Percentiles rank a stretch among this genome's conserved stretches.
phyloP scores from a whole-genome alignment of 2,329 filamentous ascomycete genomes.

The Trichoderma atrobrunneum region DNA sequence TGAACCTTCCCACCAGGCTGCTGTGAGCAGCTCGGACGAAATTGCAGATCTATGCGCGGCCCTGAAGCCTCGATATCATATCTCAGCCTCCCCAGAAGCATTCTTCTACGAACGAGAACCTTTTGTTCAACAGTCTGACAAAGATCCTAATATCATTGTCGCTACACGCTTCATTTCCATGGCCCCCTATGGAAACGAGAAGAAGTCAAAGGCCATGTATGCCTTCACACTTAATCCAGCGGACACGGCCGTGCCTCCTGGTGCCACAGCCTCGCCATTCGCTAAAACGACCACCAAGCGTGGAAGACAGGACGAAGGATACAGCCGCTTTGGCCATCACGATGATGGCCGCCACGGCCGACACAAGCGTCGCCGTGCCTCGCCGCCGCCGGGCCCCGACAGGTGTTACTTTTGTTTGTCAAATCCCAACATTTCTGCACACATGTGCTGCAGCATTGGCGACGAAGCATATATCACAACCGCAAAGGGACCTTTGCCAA shows the following conservation, averaged over 20 bases:
- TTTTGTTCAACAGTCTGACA: conserved; percentile 67
- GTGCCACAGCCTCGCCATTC: conserved; percentile 76
- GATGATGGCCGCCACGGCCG: conserved; percentile 44
- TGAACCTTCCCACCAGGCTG: conserved; percentile 49
- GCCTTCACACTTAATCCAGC: conserved; percentile 70
- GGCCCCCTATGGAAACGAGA: conserved; percentile 70
- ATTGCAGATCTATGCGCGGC: conserved; percentile 74
- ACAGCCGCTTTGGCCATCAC: conserved; percentile 53
- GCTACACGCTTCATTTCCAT: conserved; percentile 90
- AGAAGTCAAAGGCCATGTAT: conserved; percentile 78
- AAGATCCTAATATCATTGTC: conserved; percentile 48
- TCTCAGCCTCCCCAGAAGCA: conserved; percentile 62
- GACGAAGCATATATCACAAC: conserved; percentile 85
- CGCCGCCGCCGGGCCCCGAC: conserved; percentile 66
- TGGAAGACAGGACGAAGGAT: conserved; percentile 44
- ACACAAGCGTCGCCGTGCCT: conserved; percentile 44
- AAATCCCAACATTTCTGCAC: conserved; percentile 76
- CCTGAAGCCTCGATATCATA: conserved; percentile 89
- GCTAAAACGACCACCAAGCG: conserved; percentile 57
- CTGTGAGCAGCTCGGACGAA: conserved; percentile 57
- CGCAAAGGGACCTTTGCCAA: conserved; percentile 84
- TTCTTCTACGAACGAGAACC: conserved; percentile 90
- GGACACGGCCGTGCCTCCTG: conserved; percentile 62
- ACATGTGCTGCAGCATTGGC: conserved; percentile 88
- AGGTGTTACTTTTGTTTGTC: conserved; percentile 95